These are phyloP conservation scores for Paecilomyces sp. DNA, from an alignment of 2,329 filamentous ascomycete species.

Conservation along the genomic window DNA sequence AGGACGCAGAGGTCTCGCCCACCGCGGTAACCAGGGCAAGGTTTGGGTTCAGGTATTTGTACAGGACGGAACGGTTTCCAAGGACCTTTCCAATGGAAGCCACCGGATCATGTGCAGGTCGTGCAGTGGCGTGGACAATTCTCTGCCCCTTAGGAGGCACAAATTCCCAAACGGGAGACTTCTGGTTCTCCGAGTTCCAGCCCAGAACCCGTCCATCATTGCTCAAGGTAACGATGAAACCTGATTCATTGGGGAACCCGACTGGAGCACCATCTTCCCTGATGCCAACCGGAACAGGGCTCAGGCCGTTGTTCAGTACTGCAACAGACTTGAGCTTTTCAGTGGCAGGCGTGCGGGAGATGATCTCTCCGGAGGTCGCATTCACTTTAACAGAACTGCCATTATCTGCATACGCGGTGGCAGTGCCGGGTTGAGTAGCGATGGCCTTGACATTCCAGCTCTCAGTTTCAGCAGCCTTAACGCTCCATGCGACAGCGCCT, in stretches of 20 bases:
- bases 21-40: constrained; percentile 67
- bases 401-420: constrained; percentile 53
- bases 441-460: constrained; percentile 64
- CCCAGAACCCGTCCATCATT: constrained; percentile 35
- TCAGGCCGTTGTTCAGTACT: constrained; percentile 17
- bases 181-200: constrained; percentile 32
- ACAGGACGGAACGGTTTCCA: constrained; percentile 84
- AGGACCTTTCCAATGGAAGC: constrained; percentile 93
- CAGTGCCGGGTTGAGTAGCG: constrained; percentile 52
- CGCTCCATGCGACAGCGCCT: constrained; percentile 70
- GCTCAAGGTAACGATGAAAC: constrained; percentile 35
- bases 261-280: constrained; percentile 27
- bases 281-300: constrained; percentile 23
- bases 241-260: constrained; percentile 21
- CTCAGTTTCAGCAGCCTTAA: constrained; percentile 54
- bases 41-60: constrained; percentile 95
- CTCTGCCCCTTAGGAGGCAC: constrained; percentile 57
- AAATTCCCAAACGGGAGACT: constrained; percentile 63
- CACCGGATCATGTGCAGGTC: constrained; percentile 72
- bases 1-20: constrained; percentile 55
- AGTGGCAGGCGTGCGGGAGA: constrained; percentile 21
- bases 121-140: constrained; percentile 60
- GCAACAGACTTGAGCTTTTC: constrained; percentile 24
- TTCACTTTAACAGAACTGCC: constrained; percentile 55
- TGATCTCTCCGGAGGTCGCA: constrained; percentile 35